Base-by-base conservation (phyloP, 2,329 filamentous ascomycete species). In the Sporothrix protearum region DNA sequence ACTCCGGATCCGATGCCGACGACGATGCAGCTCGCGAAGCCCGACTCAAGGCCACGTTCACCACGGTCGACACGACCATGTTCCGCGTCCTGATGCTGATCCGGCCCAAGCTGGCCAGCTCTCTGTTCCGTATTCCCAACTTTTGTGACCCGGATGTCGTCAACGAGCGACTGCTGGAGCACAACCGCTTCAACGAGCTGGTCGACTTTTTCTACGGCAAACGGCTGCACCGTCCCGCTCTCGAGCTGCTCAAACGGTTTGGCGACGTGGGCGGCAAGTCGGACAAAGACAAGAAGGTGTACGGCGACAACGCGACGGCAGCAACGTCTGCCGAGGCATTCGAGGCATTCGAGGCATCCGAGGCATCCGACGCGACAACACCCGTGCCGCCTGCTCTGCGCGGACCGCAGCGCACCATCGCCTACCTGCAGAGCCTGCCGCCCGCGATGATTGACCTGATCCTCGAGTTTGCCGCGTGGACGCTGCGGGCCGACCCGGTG, bases 131-230 rank as follows among this genome's bases (percentile, higher is more conserved):
- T 30, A 93, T 98, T 68, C 91, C 94, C 78, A 99, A 99, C 79
- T 98, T 97, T 78, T 98, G 96, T 80, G 95, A 99, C 76, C 95
- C 96, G 0, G 91, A 93, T 39, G 96, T 98, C 2, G 95, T 99
- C 28, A 96, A 97, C 78, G 92, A 97, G 80, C 94, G 94, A 76
- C 84, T 99, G 4, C 89, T 97, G 73, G 93, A 97, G 79, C 93
- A 91, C 53, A 92, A 92, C 72, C 89, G 94, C 42, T 97, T 97
- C 80, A 95, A 91, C 68, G 95, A 98, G 81, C 84, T 99, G 1
- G 94, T 99, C n/a, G 95, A 98, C 79, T 99, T 99, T 78, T 90
- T 98, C 76, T 93, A 96, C 77, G 96, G 96, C 74, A 99, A 99
- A 82, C 94, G 91, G 79, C 86, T 98, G 53, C 96, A 99, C 80